Evolutionary conservation across 192 early-diverging fungal species (phyloP), one percentile per base, ranked within the genome.

Genomic region (Radiomyces spectabilis): DNA sequence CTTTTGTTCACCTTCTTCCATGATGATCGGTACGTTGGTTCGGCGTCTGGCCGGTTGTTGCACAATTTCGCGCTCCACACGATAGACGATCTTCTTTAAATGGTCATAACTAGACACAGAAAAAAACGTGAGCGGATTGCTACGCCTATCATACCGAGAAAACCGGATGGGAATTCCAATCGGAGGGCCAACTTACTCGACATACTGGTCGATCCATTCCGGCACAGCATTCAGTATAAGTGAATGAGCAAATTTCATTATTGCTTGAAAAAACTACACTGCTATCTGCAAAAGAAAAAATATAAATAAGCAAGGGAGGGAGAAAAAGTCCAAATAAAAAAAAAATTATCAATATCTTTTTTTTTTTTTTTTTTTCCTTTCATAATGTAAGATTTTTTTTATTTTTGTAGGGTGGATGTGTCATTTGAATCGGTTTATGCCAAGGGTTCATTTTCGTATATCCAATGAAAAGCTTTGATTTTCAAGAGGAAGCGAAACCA

Each of bases 181-280:
- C n/a, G 5, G 4, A 27, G 5, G 3, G 15, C 37, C 21, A 69
- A 75, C 80, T 59, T 85, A 86, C 79, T 80, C 79, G 53, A 88
- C 31, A 51, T 88, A 88, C 59, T 83, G 77, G 50, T 82, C 81
- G 56, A 83, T 74, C 86, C 86, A 88, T 71, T 88, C 86, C 52
- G 86, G 86, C 37, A 88, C 86, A 24, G 87, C 80, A 60, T 96
- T 96, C 57, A 96, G 77, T 68, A 91, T 82, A 40, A 96, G 78
- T 9, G 84, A 83, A 69, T 88, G 86, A 6, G 90, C 87, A 59
- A 95, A 95, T 75, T 95, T 95, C 91, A 95, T 93, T 15, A 15
- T 16, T 18, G 12, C 18, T 21, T 53, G 39, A 51, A 22, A 51
- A 12, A 19, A 51, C 33, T 34, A 33, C 3, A 35, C 22, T 39